Evolutionary conservation across 140 eudicot genomes (phyloP).

Genomic region (Stevia rebaudiana): DNA sequence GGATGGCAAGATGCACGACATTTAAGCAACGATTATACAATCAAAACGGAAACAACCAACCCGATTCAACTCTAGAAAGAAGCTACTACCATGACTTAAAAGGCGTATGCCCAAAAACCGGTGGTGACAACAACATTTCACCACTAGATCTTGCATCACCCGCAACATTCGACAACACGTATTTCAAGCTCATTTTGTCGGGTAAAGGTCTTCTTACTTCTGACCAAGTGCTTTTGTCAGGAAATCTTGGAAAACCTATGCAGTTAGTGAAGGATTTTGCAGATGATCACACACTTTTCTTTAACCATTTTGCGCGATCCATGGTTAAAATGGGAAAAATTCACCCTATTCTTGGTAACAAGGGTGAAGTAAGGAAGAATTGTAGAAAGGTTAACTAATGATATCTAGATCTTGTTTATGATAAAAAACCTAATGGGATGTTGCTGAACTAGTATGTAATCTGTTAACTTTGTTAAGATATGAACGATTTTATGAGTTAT

Average conservation of each 20-base stretch:
- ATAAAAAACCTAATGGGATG: constrained; percentile 1
- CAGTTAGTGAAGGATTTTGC: constrained; percentile 63
- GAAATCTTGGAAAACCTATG: constrained; percentile 43
- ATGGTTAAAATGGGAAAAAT: constrained; percentile 81
- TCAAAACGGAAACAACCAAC: constrained; percentile 73
- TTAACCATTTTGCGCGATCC: constrained; percentile 59
- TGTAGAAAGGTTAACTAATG: constrained; percentile 47
- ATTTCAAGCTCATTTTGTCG: constrained; percentile 72
- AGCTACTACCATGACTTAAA: constrained; percentile 67
- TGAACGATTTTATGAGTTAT: background rate
- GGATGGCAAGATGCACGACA: constrained; percentile 75
- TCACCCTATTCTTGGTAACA: constrained; percentile 44
- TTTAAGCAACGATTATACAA: constrained; percentile 77
- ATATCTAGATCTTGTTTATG: constrained; percentile 4
- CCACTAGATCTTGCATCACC: constrained; percentile 79
- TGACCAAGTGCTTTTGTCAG: constrained; percentile 74
- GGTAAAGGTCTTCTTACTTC: constrained; percentile 88
- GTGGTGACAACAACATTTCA: constrained; percentile 71
- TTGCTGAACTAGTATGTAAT: constrained; percentile 7
- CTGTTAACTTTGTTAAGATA: constrained; percentile 6
- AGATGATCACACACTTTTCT: constrained; percentile 45
- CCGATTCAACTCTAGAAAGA: constrained; percentile 77
- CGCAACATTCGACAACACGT: constrained; percentile 66
- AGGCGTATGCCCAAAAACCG: constrained; percentile 58
- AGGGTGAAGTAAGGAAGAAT: constrained; percentile 76